phyloP scores from a whole-genome alignment of 2,329 filamentous ascomycete species.

The Drechslerella stenobrocha region DNA sequence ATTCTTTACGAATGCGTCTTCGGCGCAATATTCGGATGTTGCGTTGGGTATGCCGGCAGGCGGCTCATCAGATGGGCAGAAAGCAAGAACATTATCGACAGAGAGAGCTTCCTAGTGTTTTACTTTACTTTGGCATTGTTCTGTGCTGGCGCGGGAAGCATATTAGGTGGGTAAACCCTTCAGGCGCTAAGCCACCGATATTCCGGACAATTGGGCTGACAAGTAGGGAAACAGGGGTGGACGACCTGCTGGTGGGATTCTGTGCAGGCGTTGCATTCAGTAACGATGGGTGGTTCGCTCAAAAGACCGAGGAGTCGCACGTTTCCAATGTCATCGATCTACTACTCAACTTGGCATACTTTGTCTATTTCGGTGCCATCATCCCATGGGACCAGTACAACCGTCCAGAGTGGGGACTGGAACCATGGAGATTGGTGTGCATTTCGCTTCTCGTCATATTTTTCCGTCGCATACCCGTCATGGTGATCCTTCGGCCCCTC shows the following conservation, averaged over 20 bases:
- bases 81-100: constrained; percentile 80
- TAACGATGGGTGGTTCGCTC: constrained; percentile 97
- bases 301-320: constrained; percentile 97
- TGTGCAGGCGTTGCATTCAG: constrained; percentile 97
- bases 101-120: constrained; percentile 97
- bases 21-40: constrained; percentile 83
- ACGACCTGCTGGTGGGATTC: constrained; percentile 88
- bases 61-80: constrained; percentile 89
- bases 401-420: constrained; percentile 69
- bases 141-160: constrained; percentile 87
- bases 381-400: constrained; percentile 96
- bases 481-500: constrained; percentile 84
- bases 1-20: constrained; percentile 96
- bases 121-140: constrained; percentile 97
- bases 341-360: constrained; percentile 94
- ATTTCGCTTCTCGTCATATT: constrained; percentile 91
- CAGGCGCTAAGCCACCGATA: too few species aligned
- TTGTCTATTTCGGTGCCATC: constrained; percentile 95
- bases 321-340: constrained; percentile 99
- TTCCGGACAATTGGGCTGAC: constrained; percentile 9
- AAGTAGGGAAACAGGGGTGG: constrained; percentile 62
- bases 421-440: constrained; percentile 88
- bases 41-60: constrained; percentile 83
- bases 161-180: constrained; percentile 62
- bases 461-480: constrained; percentile 93